These are phyloP conservation scores for Harringtonia aguacate DNA, from an alignment of 2,329 filamentous ascomycete genomes.

Conservation along the genomic window DNA sequence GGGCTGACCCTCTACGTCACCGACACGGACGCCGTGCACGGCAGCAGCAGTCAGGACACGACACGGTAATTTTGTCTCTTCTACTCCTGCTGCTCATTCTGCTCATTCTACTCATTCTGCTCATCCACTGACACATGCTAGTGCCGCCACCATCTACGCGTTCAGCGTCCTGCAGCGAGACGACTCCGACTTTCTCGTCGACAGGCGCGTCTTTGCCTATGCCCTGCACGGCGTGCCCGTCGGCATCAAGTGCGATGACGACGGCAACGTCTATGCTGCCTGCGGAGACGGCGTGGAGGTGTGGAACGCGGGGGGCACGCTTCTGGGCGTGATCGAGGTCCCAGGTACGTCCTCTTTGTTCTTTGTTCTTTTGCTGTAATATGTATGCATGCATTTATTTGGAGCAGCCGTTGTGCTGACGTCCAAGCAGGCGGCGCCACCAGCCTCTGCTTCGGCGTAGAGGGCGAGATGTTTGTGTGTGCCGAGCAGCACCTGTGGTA, in stretches of 20 bases:
- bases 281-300: conserved; percentile 39
- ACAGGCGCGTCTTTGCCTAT: conserved; percentile 41
- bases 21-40: conserved; percentile 22
- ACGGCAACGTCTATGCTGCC: conserved; percentile 35
- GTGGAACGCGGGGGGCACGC: conserved; percentile 30
- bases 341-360: no score
- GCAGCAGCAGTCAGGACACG: conserved; percentile 18
- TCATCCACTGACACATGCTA: conserved; percentile 9
- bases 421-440: conserved; percentile 25
- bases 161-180: conserved; percentile 31
- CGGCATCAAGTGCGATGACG: conserved; percentile 28
- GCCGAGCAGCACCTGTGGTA: conserved; percentile 35
- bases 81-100: not conserved
- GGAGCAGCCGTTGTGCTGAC: no score
- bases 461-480: conserved; percentile 34
- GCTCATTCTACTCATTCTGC: not conserved
- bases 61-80: conserved; percentile 14
- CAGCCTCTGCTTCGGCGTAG: conserved; percentile 31
- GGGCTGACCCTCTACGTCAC: conserved; percentile 31
- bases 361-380: no score
- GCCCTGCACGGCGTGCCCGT: conserved; percentile 32
- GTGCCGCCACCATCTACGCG: conserved; percentile 31
- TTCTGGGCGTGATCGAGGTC: conserved; percentile 30
- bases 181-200: conserved; percentile 29
- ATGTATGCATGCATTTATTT: no score